Evolutionary conservation across 768 basidiomycete genomes (phyloP).

Genomic region (Suillus discolor): DNA sequence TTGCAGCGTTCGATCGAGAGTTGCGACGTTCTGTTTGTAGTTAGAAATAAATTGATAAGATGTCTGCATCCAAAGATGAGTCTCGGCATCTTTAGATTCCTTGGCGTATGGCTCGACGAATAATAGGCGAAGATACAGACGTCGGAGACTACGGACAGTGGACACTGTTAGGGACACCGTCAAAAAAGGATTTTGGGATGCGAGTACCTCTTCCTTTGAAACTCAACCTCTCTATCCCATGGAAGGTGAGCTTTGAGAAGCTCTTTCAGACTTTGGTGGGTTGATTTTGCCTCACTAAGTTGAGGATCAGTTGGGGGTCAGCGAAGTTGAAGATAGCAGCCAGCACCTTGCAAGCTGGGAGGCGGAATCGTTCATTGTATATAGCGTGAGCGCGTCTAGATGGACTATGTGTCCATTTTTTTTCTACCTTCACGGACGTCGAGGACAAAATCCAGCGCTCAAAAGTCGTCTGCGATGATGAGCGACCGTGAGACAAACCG

Average conservation of each 20-base stretch:
- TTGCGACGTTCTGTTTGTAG: constrained; percentile 76
- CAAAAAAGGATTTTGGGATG: constrained; percentile 4
- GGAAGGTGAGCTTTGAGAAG: constrained; percentile 73
- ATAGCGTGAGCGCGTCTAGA: constrained; percentile 11
- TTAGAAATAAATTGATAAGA: constrained; percentile 82
- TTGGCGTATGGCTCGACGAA: constrained; percentile 68
- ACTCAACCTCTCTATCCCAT: constrained; percentile 86
- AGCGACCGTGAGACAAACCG: constrained; percentile 4
- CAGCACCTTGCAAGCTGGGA: constrained; percentile 39
- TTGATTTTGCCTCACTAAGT: constrained; percentile 74
- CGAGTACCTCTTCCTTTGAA: constrained; percentile 82
- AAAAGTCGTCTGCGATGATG: constrained; percentile 5
- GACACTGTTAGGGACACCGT: constrained; percentile 15
- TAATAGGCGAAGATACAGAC: constrained; percentile 68
- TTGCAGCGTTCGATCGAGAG: constrained; percentile 62
- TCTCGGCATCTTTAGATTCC: constrained; percentile 80
- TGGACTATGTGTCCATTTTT: constrained; percentile 29
- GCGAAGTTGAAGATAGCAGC: constrained; percentile 3
- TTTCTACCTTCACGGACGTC: constrained; percentile 9
- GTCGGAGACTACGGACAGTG: constrained; percentile 55
- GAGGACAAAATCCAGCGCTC: constrained; percentile 8
- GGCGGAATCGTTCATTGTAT: constrained; percentile 43
- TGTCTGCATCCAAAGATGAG: constrained; percentile 91
- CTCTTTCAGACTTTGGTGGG: constrained; percentile 76
- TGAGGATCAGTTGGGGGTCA: constrained; percentile 13